A percentile compares a stretch with the other conserved stretches of the same genome.
Conservation (phyloP, 2,329 filamentous ascomycete genomes). For the Alternaria triticina region DNA sequence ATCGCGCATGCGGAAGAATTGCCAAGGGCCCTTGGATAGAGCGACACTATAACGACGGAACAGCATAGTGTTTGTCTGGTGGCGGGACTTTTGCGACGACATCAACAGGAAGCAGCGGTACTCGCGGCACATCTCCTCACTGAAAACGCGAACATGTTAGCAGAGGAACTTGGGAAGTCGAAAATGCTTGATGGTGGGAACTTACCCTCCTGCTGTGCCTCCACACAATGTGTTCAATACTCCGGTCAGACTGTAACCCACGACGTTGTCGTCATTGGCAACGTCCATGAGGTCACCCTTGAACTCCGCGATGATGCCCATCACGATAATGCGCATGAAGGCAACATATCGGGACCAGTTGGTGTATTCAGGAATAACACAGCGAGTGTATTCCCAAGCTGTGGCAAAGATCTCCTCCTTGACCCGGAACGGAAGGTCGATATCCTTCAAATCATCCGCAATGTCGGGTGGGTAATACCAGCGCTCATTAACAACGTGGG, state of each 20-base stretch:
- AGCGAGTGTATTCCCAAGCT: constrained; percentile 31
- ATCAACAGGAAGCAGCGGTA: constrained; percentile 19
- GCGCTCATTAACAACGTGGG: neutral
- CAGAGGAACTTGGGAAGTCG: neutral
- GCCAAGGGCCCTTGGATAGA: constrained; percentile 29
- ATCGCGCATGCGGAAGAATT: constrained; percentile 45
- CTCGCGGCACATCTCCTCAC: constrained; percentile 3
- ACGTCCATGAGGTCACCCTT: neutral
- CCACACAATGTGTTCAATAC: neutral
- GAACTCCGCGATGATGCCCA: constrained; percentile 4
- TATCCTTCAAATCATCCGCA: constrained; percentile 3
- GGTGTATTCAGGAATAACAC: constrained; percentile 27
- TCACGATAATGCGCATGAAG: constrained; percentile 22
- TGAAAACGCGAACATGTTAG: neutral
- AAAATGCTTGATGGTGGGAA: neutral
- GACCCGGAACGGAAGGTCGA: neutral
- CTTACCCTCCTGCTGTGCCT: constrained; percentile 1
- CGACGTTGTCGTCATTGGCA: neutral
- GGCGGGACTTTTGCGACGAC: constrained; percentile 23
- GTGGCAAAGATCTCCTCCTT: constrained; percentile 20
- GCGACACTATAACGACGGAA: constrained; percentile 39
- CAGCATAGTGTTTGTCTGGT: constrained; percentile 18
- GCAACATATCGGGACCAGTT: constrained; percentile 31
- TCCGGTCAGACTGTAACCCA: constrained; percentile 2
- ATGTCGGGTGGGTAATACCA: constrained; percentile 8